Conservation (phyloP, 805 yeast genomes). For the Ogataea siamensis region DNA sequence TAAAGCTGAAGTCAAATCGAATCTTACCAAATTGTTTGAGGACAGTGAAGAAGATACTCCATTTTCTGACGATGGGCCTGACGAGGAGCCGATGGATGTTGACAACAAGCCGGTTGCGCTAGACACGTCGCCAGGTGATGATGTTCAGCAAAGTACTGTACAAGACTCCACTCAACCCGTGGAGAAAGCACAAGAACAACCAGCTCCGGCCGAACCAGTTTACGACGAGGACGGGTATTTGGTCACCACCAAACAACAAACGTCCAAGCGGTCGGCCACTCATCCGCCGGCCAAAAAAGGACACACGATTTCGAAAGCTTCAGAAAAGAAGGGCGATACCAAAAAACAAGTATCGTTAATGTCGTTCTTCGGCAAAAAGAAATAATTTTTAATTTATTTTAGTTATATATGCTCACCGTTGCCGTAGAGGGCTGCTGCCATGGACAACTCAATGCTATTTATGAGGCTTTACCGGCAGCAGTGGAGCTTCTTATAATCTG, state of each 20-base stretch:
- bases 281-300: conserved; percentile 17
- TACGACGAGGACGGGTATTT: conserved; percentile 34
- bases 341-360: conserved; percentile 31
- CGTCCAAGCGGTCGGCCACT: conserved; percentile 13
- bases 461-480: conserved; percentile 32
- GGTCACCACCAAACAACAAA: conserved; percentile 17
- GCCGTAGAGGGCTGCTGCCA: conserved; percentile 93
- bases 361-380: conserved; percentile 34
- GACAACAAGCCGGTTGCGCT: too few relatives aligned
- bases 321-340: conserved; percentile 5
- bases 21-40: conserved; percentile 25
- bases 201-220: conserved; percentile 14
- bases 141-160: too few relatives aligned
- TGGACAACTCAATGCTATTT: conserved; percentile 68
- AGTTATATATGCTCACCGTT: conserved; percentile 31
- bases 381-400: conserved; percentile 7
- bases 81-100: conserved; percentile 4
- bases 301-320: conserved; percentile 11
- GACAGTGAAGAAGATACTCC: conserved; percentile 21
- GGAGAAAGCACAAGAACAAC: conserved; percentile 1
- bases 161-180: conserved; percentile 16
- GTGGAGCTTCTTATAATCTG: conserved; percentile 71
- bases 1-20: conserved; percentile 16
- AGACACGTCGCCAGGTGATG: too few relatives aligned
- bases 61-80: neutral